Evolutionary conservation across 2,329 filamentous ascomycete species (phyloP).

Genomic region (Apiospora phragmitis): DNA sequence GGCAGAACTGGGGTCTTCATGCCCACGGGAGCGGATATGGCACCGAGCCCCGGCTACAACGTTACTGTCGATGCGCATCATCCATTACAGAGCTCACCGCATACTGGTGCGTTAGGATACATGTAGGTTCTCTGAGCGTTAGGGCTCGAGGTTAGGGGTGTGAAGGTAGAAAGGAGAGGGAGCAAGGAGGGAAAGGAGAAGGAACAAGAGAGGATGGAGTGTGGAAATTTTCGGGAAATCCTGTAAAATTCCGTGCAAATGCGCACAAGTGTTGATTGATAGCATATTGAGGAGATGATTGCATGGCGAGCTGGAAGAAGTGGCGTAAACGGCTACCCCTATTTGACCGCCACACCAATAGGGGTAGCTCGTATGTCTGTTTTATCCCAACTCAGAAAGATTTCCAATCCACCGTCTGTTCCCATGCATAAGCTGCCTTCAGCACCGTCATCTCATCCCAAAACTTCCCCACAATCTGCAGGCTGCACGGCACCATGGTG

Average conservation of each 20-base stretch:
- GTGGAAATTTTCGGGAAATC: neutral
- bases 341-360: neutral
- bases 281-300: neutral
- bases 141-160: too few relatives aligned
- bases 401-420: conserved; percentile 29
- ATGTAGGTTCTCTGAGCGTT: neutral
- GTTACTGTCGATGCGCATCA: neutral
- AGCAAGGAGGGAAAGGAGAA: neutral
- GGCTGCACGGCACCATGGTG: conserved; percentile 26
- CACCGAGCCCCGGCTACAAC: neutral
- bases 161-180: neutral
- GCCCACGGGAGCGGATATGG: neutral
- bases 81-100: neutral
- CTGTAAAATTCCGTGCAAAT: neutral
- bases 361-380: neutral
- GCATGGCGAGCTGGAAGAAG: neutral
- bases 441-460: conserved; percentile 28
- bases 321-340: neutral
- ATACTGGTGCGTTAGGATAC: neutral
- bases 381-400: neutral
- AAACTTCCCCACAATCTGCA: conserved; percentile 31
- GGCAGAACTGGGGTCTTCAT: neutral
- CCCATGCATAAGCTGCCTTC: conserved; percentile 29
- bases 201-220: neutral
- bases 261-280: neutral